Evolutionary conservation across 1,139 yeast genomes (phyloP), one percentile per base, ranked within the genome.

Genomic region (Geotrichum candidum): DNA sequence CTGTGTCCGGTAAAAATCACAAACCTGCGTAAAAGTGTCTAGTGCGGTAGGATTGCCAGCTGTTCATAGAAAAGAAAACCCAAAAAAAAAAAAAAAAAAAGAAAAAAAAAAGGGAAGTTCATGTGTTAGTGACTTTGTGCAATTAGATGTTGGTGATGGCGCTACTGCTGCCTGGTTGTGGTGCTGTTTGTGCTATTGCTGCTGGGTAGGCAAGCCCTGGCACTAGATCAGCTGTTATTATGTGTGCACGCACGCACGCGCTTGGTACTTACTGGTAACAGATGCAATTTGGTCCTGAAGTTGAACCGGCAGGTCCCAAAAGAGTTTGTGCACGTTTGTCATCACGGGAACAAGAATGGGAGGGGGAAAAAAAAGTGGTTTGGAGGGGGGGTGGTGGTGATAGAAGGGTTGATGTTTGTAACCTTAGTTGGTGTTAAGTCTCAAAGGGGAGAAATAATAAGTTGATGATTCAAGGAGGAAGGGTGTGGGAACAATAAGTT

Each of bases 1-100:
- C 33, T 59, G 18, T 7, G 31, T 23, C 13, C 56, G 22, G 45
- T 59, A 59, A 25, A 59, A 59, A 11, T 55, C 50, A 53, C 61
- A 56, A 2, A 59, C 51, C 25, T 52, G 22, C 13, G 46, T 45
- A 35, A 59, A 7, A 10, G 56, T 53, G 15, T 52, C 53, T 11
- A 52, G 3, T 2, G 57, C 13, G 5, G 27, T 50, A 22, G 61
- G 59, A 51, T 35, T 18, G 15, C n/a, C 48, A 15, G 38, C 61
- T 59, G 29, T 31, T 18, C 18, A 18, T 18, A 18, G 18, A 1
- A 18, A 18, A 18, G 18, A 18, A 18, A 18, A 18, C 18, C 18
- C 18, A 18, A 18, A 18, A 18, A 18, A 18, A 18, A 18, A 18
- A 1, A 18, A 18, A 18, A 18, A 18, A 18, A 18, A 1, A 18